These are phyloP conservation scores for Alternaria postmessia DNA, from an alignment of 2,329 filamentous ascomycete species.

Conservation along the genomic window DNA sequence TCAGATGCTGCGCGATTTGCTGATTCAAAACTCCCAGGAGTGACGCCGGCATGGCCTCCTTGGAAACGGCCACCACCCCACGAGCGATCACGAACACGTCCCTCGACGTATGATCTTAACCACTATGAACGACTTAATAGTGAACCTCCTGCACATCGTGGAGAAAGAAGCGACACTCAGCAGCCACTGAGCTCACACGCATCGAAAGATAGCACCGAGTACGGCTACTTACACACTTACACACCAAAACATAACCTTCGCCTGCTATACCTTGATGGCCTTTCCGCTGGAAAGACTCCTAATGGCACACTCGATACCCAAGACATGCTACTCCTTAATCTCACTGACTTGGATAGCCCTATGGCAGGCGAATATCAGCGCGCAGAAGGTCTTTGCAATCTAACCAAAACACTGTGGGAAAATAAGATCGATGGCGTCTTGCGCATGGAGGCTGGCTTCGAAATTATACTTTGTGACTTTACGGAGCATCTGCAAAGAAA, in stretches of 20 bases:
- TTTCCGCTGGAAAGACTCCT: conserved; percentile 70
- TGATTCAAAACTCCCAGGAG: background rate
- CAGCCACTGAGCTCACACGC: conserved; percentile 4
- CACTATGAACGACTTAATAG: background rate
- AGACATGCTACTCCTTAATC: conserved; percentile 66
- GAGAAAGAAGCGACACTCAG: conserved; percentile 9
- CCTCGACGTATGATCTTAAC: background rate
- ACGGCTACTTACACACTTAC: conserved; percentile 74
- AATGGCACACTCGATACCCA: conserved; percentile 75
- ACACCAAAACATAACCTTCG: conserved; percentile 64
- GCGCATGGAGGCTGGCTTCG: conserved; percentile 74
- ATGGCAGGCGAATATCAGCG: conserved; percentile 60
- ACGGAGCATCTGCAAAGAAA: conserved; percentile 44
- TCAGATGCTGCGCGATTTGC: background rate
- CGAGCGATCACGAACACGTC: background rate
- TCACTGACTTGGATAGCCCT: conserved; percentile 19
- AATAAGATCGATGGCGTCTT: conserved; percentile 68
- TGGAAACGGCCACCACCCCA: background rate
- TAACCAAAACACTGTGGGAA: conserved; percentile 61
- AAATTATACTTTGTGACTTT: conserved; percentile 73
- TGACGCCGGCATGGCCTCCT: background rate
- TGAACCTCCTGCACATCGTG: background rate
- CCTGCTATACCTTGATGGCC: conserved; percentile 74
- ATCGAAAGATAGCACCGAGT: background rate
- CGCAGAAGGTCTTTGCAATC: conserved; percentile 64